Conservation (phyloP, 805 yeast species). For the Isabelozyma rhagii region DNA sequence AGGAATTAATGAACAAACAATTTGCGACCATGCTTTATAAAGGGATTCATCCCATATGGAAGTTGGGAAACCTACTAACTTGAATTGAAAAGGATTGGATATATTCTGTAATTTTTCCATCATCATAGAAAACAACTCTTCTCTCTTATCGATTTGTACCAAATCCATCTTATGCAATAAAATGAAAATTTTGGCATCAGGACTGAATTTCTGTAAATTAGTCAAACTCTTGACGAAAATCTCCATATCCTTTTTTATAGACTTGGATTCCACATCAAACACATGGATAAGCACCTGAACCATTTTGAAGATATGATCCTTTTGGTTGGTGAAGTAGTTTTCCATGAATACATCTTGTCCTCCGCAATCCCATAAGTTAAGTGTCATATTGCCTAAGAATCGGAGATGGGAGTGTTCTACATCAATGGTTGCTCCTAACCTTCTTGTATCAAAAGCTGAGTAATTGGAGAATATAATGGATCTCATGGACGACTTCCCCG, state of each 20-base stretch:
- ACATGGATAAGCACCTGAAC: conserved; percentile 95
- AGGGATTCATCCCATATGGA: conserved; percentile 96
- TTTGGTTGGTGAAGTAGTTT: conserved; percentile 81
- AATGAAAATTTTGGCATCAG: conserved; percentile 88
- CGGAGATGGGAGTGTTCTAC: conserved; percentile 96
- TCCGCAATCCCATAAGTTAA: conserved; percentile 97
- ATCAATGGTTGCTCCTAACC: conserved; percentile 95
- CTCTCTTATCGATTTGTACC: conserved; percentile 81
- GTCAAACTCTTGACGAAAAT: conserved; percentile 82
- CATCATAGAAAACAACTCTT: conserved; percentile 79
- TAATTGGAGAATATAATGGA: conserved; percentile 93
- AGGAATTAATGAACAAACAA: conserved; percentile 92
- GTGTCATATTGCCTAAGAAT: conserved; percentile 90
- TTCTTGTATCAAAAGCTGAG: conserved; percentile 92
- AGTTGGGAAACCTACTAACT: conserved; percentile 83
- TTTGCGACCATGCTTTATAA: conserved; percentile 95
- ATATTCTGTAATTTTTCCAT: conserved; percentile 76
- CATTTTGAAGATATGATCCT: conserved; percentile 90
- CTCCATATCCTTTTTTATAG: conserved; percentile 88
- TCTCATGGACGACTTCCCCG: conserved; percentile 97
- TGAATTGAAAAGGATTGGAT: conserved; percentile 62
- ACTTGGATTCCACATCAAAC: conserved; percentile 91
- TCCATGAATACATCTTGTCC: conserved; percentile 97
- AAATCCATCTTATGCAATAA: conserved; percentile 94
- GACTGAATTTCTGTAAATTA: conserved; percentile 79